A percentile compares a stretch with the other conserved stretches of the same genome.
These are phyloP conservation scores for Acacia concinna DNA, from an alignment of 331 rosid species.

Conservation along the genomic window DNA sequence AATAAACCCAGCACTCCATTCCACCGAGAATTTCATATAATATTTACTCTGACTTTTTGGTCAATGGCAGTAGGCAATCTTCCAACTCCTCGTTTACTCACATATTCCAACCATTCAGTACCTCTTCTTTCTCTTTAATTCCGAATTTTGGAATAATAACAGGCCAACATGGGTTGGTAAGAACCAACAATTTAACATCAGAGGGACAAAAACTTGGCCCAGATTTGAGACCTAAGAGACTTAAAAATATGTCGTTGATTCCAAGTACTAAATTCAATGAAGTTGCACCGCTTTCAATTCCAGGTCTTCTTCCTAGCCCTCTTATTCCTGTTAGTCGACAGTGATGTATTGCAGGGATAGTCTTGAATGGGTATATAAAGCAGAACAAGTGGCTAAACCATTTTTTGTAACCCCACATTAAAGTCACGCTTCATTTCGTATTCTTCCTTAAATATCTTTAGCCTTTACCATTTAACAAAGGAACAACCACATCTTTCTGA, in stretches of 20 bases:
- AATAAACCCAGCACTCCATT: background rate
- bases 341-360: no score
- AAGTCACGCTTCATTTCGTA: conserved; percentile 9
- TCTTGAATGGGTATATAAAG: conserved; percentile 24
- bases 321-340: background rate
- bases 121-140: background rate
- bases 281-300: background rate
- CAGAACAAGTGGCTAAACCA: background rate
- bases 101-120: background rate
- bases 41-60: conserved; percentile 3
- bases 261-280: conserved; percentile 16
- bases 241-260: background rate
- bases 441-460: conserved; percentile 8
- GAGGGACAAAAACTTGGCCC: background rate
- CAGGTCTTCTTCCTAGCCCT: background rate
- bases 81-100: conserved; percentile 6
- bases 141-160: conserved; percentile 1
- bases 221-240: conserved; percentile 1
- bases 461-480: conserved; percentile 7
- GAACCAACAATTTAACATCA: background rate
- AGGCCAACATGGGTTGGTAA: conserved; percentile 6
- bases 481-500: conserved; percentile 23
- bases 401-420: conserved; percentile 7
- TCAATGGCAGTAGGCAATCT: conserved; percentile 8
- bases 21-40: background rate